Conservation (phyloP, 2,329 filamentous ascomycete species). For the Penicillium sp. region DNA sequence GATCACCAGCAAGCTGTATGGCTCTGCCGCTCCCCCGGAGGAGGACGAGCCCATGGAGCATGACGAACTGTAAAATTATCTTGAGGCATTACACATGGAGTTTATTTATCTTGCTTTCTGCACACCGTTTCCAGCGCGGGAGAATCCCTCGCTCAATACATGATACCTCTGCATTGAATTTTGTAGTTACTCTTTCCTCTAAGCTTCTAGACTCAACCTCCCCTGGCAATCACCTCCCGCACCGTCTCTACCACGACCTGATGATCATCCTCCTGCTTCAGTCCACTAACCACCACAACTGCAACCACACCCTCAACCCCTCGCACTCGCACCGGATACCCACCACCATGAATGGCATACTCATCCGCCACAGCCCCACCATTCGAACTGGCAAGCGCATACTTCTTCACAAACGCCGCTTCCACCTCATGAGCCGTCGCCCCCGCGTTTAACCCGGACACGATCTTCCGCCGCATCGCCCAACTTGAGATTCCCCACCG, state of each 20-base stretch:
- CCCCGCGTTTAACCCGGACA: slow-evolving; percentile 11
- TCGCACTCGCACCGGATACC: slow-evolving; percentile 63
- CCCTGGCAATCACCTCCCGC: slow-evolving; percentile 43
- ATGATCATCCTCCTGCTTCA: slow-evolving; percentile 74
- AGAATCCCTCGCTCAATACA: slow-evolving; percentile 15
- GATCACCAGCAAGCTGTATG: slow-evolving; percentile 97
- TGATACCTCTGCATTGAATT: slow-evolving; percentile 19
- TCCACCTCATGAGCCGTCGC: slow-evolving; percentile 50
- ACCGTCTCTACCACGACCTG: slow-evolving; percentile 66
- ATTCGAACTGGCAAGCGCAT: slow-evolving; percentile 52
- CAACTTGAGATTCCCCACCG: slow-evolving; percentile 65
- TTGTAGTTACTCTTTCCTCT: not conserved
- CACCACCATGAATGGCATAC: slow-evolving; percentile 75
- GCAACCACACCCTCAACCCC: slow-evolving; percentile 71
- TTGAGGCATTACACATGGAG: slow-evolving; percentile 34
- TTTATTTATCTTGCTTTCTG: slow-evolving; percentile 26
- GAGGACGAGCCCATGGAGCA: slow-evolving; percentile 64
- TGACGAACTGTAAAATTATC: slow-evolving; percentile 67
- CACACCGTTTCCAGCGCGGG: slow-evolving; percentile 5
- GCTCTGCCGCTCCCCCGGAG: slow-evolving; percentile 55
- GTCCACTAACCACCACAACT: slow-evolving; percentile 67
- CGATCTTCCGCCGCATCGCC: slow-evolving; percentile 63
- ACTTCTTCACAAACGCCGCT: slow-evolving; percentile 58
- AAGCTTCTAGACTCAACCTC: slow-evolving; percentile 9
- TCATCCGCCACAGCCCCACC: slow-evolving; percentile 45